These are phyloP conservation scores for Salix arbutifolia DNA, from an alignment of 345 rosid genomes.

Conservation along the genomic window DNA sequence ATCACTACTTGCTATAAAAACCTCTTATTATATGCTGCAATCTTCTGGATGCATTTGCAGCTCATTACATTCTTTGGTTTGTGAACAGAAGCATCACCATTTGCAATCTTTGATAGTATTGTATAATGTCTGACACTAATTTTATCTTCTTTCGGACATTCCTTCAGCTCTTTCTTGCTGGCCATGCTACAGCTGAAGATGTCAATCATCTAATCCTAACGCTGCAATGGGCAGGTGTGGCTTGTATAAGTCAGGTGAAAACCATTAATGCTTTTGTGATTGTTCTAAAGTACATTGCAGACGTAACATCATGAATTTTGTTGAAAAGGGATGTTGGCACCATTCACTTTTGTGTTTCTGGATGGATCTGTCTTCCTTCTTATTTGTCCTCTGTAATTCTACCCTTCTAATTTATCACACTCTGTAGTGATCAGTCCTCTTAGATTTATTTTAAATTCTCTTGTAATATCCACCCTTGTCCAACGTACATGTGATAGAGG, in stretches of 20 bases:
- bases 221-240: slow-evolving; percentile 77
- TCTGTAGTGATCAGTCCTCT: too few species aligned
- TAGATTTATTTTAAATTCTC: too few species aligned
- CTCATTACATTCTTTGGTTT: background rate
- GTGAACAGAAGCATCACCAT: too few species aligned
- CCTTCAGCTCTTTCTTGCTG: slow-evolving; percentile 47
- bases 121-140: background rate
- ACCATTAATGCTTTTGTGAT: background rate
- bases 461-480: too few species aligned
- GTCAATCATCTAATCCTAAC: slow-evolving; percentile 60
- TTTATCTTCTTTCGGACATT: background rate
- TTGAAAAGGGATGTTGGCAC: background rate
- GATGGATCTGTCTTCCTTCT: too few species aligned
- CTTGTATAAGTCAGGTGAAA: slow-evolving; percentile 59
- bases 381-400: too few species aligned
- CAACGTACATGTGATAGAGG: too few species aligned
- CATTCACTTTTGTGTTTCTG: background rate
- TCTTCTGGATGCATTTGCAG: background rate
- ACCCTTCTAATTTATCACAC: too few species aligned
- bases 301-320: background rate
- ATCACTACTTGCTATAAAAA: background rate
- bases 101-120: background rate
- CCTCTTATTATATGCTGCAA: background rate
- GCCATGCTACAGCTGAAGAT: slow-evolving; percentile 44
- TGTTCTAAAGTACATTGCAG: background rate